A percentile compares a stretch with the other conserved stretches of the same genome.
Evolutionary conservation across 1,284 basidiomycete species (phyloP).

Genomic region (Fomitiporia mediterranea): DNA sequence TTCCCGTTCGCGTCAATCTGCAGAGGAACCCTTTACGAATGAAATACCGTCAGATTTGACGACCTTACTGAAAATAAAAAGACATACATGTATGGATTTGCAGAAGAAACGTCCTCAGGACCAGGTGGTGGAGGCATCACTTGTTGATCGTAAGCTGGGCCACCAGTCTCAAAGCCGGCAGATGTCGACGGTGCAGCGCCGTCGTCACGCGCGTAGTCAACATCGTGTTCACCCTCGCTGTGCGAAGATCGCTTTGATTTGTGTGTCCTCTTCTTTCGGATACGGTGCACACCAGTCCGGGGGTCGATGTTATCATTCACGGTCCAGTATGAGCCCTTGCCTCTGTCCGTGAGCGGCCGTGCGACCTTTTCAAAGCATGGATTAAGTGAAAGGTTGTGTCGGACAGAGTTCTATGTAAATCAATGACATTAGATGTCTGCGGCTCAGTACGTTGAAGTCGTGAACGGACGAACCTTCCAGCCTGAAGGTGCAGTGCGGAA

Average conservation of each 20-base stretch:
- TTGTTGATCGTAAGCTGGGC: conserved; percentile 10
- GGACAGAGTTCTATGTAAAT: conserved; percentile 78
- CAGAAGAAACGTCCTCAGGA: neutral
- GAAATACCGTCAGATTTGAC: neutral
- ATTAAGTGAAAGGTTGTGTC: conserved; percentile 90
- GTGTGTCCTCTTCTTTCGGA: conserved; percentile 67
- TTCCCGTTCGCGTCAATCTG: conserved; percentile 73
- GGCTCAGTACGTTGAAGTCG: neutral
- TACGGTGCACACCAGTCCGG: conserved; percentile 76
- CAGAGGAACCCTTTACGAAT: conserved; percentile 33
- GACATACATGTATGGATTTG: neutral
- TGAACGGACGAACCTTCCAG: conserved; percentile 68
- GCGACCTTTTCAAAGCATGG: conserved; percentile 92
- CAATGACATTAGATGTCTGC: neutral
- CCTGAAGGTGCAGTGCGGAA: conserved; percentile 76
- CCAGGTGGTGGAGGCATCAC: conserved; percentile 2
- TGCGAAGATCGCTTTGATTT: conserved; percentile 34
- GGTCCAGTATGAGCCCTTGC: conserved; percentile 84
- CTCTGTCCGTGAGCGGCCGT: conserved; percentile 81
- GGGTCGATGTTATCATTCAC: conserved; percentile 84
- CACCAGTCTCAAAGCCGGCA: neutral
- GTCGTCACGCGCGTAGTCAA: conserved; percentile 49
- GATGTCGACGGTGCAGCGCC: neutral
- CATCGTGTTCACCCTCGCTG: conserved; percentile 32
- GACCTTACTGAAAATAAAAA: neutral